Evolutionary conservation across 768 basidiomycete genomes (phyloP).

Genomic region (Clavaria fumosa): DNA sequence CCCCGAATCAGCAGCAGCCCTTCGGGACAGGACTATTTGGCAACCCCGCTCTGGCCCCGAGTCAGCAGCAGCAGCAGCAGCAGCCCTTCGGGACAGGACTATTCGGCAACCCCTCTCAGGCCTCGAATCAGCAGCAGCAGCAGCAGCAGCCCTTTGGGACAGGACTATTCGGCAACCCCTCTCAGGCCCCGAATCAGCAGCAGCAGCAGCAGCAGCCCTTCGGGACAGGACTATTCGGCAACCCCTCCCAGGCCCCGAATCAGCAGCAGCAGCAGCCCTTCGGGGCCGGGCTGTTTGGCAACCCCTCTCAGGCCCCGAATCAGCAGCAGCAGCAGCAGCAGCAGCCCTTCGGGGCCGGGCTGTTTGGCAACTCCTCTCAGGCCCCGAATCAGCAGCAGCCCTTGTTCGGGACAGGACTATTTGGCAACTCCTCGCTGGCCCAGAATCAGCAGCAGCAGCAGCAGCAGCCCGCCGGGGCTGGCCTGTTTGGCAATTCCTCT

Average conservation of each 20-base stretch:
- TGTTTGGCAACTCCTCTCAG: slow-evolving; percentile 12
- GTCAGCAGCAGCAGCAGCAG: slow-evolving; percentile 15
- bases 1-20: slow-evolving; percentile 10
- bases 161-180: slow-evolving; percentile 23
- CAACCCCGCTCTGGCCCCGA: slow-evolving; percentile 14
- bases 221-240: too few species aligned
- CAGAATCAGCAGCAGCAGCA: slow-evolving; percentile 8
- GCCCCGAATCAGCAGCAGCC: slow-evolving; percentile 10
- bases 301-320: slow-evolving; percentile 4
- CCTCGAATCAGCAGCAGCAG: slow-evolving; percentile 15
- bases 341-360: slow-evolving; percentile 9
- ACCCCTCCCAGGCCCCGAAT: too few species aligned
- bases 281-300: slow-evolving; percentile 12
- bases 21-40: slow-evolving; percentile 6
- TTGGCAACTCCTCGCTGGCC: slow-evolving; percentile 11
- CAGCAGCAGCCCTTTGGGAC: slow-evolving; percentile 18
- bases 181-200: too few species aligned
- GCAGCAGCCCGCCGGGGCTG: slow-evolving; percentile 10
- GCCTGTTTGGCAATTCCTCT: slow-evolving; percentile 10
- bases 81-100: slow-evolving; percentile 12
- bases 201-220: too few species aligned
- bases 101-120: slow-evolving; percentile 13
- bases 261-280: slow-evolving; percentile 17
- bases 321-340: slow-evolving; percentile 15
- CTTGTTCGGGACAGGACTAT: slow-evolving; percentile 11